phyloP scores from a whole-genome alignment of 1,284 basidiomycete genomes.

The Pisolithus thermaeus region DNA sequence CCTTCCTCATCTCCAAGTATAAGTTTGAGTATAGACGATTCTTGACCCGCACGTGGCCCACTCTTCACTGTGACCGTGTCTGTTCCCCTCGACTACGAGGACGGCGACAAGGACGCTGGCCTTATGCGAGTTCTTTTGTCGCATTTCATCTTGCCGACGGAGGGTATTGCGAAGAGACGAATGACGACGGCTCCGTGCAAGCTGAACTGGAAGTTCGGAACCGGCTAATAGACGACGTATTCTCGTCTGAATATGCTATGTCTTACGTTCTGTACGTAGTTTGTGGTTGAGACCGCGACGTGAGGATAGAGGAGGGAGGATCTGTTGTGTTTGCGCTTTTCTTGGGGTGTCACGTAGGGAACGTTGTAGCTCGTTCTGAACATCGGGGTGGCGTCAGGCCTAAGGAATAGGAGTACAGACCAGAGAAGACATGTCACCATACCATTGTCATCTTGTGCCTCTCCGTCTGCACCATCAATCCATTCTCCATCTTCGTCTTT shows the following conservation, averaged over 20 bases:
- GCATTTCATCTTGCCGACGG: conserved; percentile 1
- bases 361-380: conserved; percentile 36
- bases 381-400: neutral
- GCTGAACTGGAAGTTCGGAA: conserved; percentile 67
- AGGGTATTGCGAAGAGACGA: conserved; percentile 25
- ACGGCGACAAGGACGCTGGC: conserved; percentile 55
- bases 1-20: no score
- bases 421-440: neutral
- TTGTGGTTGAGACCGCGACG: conserved; percentile 23
- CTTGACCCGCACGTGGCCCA: conserved; percentile 28
- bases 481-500: conserved; percentile 26
- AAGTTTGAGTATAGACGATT: no score
- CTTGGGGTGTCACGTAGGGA: conserved; percentile 49
- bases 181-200: conserved; percentile 19
- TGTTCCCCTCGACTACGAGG: conserved; percentile 67
- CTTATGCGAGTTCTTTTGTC: conserved; percentile 33
- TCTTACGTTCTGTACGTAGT: conserved; percentile 40
- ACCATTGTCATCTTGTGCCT: neutral
- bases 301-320: conserved; percentile 24
- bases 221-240: conserved; percentile 36
- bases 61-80: conserved; percentile 58
- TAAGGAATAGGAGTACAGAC: neutral
- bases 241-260: conserved; percentile 41
- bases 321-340: neutral
- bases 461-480: conserved; percentile 9